A percentile compares a stretch with the other conserved stretches of the same genome.
Conservation (phyloP, 1,139 yeast genomes). For the Lodderomyces oxycetoniae region DNA sequence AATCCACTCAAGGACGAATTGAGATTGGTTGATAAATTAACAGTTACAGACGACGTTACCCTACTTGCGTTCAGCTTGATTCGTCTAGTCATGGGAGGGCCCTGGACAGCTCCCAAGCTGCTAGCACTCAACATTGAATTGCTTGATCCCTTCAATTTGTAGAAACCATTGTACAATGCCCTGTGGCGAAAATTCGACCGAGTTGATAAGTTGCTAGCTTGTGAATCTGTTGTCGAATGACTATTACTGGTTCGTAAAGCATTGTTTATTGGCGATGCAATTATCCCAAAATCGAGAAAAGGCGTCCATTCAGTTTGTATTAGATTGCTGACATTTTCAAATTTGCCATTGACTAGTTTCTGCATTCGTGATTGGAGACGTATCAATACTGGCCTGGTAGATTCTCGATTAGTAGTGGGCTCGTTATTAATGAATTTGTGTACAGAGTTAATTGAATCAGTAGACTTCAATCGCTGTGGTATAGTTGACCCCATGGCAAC, state of each 20-base stretch:
- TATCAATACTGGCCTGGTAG: background rate
- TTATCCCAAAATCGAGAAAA: slow-evolving; percentile 49
- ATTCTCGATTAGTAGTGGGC: slow-evolving; percentile 2
- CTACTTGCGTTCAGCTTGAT: slow-evolving; percentile 13
- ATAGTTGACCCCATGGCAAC: slow-evolving; percentile 7
- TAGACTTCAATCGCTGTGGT: slow-evolving; percentile 24
- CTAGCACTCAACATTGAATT: slow-evolving; percentile 2
- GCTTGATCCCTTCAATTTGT: slow-evolving; percentile 16
- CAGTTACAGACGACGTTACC: slow-evolving; percentile 41
- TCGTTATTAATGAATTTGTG: slow-evolving; percentile 40
- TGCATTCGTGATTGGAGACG: slow-evolving; percentile 15
- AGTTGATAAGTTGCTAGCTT: slow-evolving; percentile 12
- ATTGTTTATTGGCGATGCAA: slow-evolving; percentile 44
- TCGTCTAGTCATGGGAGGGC: background rate
- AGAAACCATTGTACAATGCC: slow-evolving; percentile 18
- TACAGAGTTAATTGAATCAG: slow-evolving; percentile 38
- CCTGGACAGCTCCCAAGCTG: background rate
- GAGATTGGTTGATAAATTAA: slow-evolving; percentile 32
- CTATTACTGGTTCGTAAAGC: slow-evolving; percentile 28
- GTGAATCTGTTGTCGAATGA: slow-evolving; percentile 23
- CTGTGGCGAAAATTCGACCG: slow-evolving; percentile 16
- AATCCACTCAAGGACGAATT: slow-evolving; percentile 44
- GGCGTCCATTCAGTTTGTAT: slow-evolving; percentile 63
- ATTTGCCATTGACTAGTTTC: slow-evolving; percentile 12
- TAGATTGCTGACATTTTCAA: slow-evolving; percentile 20